These are phyloP conservation scores for Alternaria rosae DNA, from an alignment of 2,329 filamentous ascomycete genomes.

Conservation along the genomic window DNA sequence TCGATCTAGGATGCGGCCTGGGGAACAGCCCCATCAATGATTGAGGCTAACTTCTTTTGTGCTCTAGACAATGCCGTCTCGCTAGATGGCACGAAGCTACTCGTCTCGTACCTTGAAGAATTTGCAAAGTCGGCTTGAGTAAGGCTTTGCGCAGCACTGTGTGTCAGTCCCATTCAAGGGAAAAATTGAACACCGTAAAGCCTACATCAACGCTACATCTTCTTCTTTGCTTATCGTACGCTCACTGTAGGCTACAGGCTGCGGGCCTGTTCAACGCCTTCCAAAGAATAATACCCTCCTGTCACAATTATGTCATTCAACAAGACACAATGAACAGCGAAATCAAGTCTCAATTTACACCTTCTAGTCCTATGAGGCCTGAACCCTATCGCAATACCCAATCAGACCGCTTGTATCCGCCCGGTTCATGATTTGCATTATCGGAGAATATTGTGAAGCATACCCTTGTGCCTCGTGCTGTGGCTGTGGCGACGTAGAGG, in stretches of 20 bases:
- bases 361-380: constrained; percentile 7
- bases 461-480: constrained; percentile 9
- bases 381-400: constrained; percentile 7
- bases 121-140: constrained; percentile 56
- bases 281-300: not conserved
- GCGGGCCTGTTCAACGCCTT: not conserved
- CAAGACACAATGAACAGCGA: constrained; percentile 31
- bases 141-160: constrained; percentile 18
- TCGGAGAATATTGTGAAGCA: constrained; percentile 28
- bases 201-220: not conserved
- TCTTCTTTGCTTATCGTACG: not conserved
- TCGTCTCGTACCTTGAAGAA: constrained; percentile 70
- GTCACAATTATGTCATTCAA: constrained; percentile 29
- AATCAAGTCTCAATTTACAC: constrained; percentile 23
- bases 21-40: constrained; percentile 1
- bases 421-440: constrained; percentile 23
- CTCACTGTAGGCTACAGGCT: not conserved
- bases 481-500: constrained; percentile 5
- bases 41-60: constrained; percentile 27
- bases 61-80: constrained; percentile 76
- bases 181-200: not conserved
- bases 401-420: constrained; percentile 18
- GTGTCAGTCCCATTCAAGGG: not conserved
- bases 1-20: constrained; percentile 8
- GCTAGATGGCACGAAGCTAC: constrained; percentile 70